Percentiles rank a stretch among this genome's conserved stretches.
phyloP scores from a whole-genome alignment of 768 basidiomycete species.

The Coprinopsis sp. region DNA sequence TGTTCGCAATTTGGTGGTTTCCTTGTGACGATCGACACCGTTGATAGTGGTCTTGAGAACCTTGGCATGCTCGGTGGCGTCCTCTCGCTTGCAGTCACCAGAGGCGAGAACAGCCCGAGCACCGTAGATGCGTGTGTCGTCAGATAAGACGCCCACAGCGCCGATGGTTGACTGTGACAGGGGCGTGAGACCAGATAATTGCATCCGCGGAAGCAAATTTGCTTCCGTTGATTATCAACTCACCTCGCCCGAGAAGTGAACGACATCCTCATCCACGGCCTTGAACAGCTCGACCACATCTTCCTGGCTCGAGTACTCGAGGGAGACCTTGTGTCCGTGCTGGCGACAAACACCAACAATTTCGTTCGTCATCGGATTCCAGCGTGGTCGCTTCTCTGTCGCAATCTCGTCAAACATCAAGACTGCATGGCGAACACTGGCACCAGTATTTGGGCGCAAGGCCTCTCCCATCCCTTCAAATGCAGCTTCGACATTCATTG shows the following conservation, averaged over 20 bases:
- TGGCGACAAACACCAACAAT: constrained; percentile 25
- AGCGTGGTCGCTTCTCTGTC: constrained; percentile 20
- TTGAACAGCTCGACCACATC: constrained; percentile 23
- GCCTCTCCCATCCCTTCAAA: background rate
- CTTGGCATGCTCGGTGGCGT: constrained; percentile 16
- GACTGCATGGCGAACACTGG: constrained; percentile 15
- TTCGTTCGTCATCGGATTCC: constrained; percentile 20
- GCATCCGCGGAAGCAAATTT: constrained; percentile 4
- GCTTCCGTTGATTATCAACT: constrained; percentile 1
- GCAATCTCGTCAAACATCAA: constrained; percentile 28
- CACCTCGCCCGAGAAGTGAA: constrained; percentile 23
- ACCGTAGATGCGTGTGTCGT: constrained; percentile 21
- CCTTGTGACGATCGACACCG: constrained; percentile 9
- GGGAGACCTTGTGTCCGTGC: constrained; percentile 16
- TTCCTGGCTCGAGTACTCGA: constrained; percentile 16
- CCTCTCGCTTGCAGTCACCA: constrained; percentile 26
- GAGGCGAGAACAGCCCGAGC: constrained; percentile 23
- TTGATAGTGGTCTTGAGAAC: constrained; percentile 13
- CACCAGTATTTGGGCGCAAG: background rate
- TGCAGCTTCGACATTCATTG: constrained; percentile 5
- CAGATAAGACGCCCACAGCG: constrained; percentile 22
- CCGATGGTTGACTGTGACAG: constrained; percentile 25
- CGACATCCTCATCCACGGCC: constrained; percentile 11
- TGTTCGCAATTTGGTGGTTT: constrained; percentile 14
- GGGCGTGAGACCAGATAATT: constrained; percentile 1